Evolutionary conservation across 257 asterid genomes (phyloP).

Genomic region (Solanum bukasovii): DNA sequence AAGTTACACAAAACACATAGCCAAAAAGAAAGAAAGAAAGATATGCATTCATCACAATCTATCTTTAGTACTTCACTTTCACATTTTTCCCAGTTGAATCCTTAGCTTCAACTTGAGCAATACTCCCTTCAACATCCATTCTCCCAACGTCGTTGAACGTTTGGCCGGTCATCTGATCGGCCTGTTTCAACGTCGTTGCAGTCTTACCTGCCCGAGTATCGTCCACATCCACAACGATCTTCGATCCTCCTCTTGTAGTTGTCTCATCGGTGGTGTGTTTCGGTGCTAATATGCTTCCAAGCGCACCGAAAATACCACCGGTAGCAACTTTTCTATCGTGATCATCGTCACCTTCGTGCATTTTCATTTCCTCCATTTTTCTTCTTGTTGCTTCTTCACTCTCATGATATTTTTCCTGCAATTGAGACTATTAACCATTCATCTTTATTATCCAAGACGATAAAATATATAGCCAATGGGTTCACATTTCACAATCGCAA

Average conservation of each 20-base stretch:
- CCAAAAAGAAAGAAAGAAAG: background rate
- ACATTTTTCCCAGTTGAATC: background rate
- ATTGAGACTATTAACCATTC: background rate
- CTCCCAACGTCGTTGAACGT: slow-evolving; percentile 49
- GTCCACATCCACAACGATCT: slow-evolving; percentile 23
- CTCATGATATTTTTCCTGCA: slow-evolving; percentile 36
- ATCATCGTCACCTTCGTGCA: background rate
- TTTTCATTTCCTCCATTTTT: slow-evolving; percentile 50
- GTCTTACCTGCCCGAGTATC: slow-evolving; percentile 19
- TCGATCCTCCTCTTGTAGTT: background rate
- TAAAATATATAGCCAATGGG: too few species aligned
- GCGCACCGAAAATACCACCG: slow-evolving; percentile 27
- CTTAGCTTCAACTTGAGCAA: slow-evolving; percentile 18
- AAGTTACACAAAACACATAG: background rate
- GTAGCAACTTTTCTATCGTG: background rate
- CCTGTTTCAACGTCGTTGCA: slow-evolving; percentile 17
- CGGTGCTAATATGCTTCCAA: slow-evolving; percentile 35
- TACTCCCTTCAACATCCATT: slow-evolving; percentile 19
- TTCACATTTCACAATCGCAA: too few species aligned
- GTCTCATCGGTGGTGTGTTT: slow-evolving; percentile 8
- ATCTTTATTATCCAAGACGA: too few species aligned
- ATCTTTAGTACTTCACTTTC: background rate
- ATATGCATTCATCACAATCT: too few species aligned
- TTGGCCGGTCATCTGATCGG: slow-evolving; percentile 47
- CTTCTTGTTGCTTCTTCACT: slow-evolving; percentile 39